Percentiles rank a stretch among this genome's conserved stretches.
Evolutionary conservation across 768 basidiomycete species (phyloP).

Genomic region (Boletus tomentosulus): DNA sequence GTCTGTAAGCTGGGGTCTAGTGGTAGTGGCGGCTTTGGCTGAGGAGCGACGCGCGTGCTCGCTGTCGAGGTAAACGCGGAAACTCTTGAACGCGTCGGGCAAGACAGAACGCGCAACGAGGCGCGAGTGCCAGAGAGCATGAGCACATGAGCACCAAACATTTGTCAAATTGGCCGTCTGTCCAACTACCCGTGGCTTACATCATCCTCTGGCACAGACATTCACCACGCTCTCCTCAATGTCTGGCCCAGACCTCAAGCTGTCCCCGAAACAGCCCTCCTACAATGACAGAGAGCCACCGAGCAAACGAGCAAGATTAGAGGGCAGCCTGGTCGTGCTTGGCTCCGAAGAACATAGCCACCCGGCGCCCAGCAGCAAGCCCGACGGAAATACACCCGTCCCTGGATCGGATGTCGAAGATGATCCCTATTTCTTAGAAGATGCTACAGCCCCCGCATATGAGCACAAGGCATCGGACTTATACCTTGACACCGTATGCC

Average conservation of each 20-base stretch:
- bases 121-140: constrained; percentile 25
- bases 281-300: constrained; percentile 23
- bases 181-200: constrained; percentile 12
- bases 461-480: constrained; percentile 66
- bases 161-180: not conserved
- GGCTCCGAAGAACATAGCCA: constrained; percentile 27
- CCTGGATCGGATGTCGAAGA: constrained; percentile 22
- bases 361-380: constrained; percentile 12
- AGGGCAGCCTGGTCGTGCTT: constrained; percentile 4
- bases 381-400: constrained; percentile 29
- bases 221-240: constrained; percentile 8
- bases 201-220: constrained; percentile 7
- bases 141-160: constrained; percentile 12
- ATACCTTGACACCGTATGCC: constrained; percentile 87
- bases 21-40: constrained; percentile 56
- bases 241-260: constrained; percentile 9
- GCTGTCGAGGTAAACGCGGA: constrained; percentile 32
- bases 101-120: constrained; percentile 24
- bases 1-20: constrained; percentile 64
- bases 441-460: constrained; percentile 19
- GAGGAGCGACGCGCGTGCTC: constrained; percentile 22
- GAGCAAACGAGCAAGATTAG: constrained; percentile 27
- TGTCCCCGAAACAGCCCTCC: constrained; percentile 5
- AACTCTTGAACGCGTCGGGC: constrained; percentile 20
- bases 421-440: constrained; percentile 28